Base-by-base conservation (phyloP, 1,139 yeast genomes). In the Tardiomyces depauwii region DNA sequence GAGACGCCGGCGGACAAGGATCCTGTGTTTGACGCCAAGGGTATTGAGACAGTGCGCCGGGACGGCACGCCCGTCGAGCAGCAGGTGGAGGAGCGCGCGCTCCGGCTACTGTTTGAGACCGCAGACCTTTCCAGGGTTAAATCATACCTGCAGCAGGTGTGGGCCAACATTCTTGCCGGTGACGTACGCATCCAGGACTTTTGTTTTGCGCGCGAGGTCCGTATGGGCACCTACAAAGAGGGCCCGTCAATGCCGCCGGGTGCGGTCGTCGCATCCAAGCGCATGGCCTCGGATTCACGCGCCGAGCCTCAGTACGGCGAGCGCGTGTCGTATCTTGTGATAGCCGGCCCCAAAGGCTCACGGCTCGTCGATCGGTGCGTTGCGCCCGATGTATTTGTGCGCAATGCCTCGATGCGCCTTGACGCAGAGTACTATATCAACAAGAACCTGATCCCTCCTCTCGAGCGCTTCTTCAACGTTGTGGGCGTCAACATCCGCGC, bases 31-130 rank as follows among this genome's bases (percentile, higher is more conserved):
- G 97, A 91, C 66, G 96, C 98, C 2, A 91, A 91, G 56, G 98
- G 98, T 1, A 88, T 87, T 16, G 98, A 91, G 61, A 91, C 97
- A 0, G 84, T 91, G 0, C 64, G 98, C 50, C 69, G 98, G 53
- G 98, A 91, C 63, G 97, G 96, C 0, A 83, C 89, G 16, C 95
- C 95, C 0, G 95, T 95, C 0, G 95, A 85, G 54, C 94, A 78
- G 63, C 82, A 82, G 56, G 79, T 91, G 40, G 80, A 86, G 23
- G 95, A 86, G 51, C 76, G 77, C 50, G 67, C 84, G 0, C 64
- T 91, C 10, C 68, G 82, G 40, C 70, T 79, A 1, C 64, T 91
- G 5, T 91, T 91, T 60, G 82, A 82, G 19, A 77, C 89, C 0
- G 68, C 72, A 39, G 88, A 91, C 58, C 60, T 91, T 14, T 80